Evolutionary conservation across 805 yeast genomes (phyloP).

Genomic region (Saturnispora sanitii): DNA sequence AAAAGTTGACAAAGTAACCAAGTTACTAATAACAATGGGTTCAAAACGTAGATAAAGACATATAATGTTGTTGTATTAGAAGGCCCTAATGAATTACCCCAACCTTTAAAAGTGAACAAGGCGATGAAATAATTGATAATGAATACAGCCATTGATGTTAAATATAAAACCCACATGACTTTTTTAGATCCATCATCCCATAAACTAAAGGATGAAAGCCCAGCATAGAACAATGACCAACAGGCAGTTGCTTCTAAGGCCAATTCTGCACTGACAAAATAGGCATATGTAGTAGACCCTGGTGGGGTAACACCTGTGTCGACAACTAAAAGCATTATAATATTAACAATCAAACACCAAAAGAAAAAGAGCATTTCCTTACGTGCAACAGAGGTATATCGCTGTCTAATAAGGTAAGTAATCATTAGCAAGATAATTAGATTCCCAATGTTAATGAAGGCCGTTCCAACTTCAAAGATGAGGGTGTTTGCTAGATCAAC

Average conservation of each 20-base stretch:
- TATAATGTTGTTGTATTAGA: constrained; percentile 59
- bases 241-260: constrained; percentile 69
- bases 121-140: constrained; percentile 56
- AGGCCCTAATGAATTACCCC: constrained; percentile 41
- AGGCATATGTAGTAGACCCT: constrained; percentile 62
- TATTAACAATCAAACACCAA: constrained; percentile 47
- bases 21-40: constrained; percentile 51
- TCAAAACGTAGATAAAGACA: constrained; percentile 58
- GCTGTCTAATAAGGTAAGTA: constrained; percentile 64
- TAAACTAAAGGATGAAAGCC: constrained; percentile 74
- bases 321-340: constrained; percentile 61
- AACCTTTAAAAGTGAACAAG: constrained; percentile 61
- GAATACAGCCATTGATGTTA: constrained; percentile 48
- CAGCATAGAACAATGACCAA: constrained; percentile 58
- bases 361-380: constrained; percentile 72
- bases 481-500: constrained; percentile 85
- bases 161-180: constrained; percentile 50
- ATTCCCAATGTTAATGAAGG: constrained; percentile 74
- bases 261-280: constrained; percentile 73
- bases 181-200: constrained; percentile 88
- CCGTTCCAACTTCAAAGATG: constrained; percentile 81
- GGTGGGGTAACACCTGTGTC: constrained; percentile 94
- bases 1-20: constrained; percentile 62
- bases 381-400: constrained; percentile 93
- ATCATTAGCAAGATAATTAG: constrained; percentile 57